Evolutionary conservation across 441 rosid species (phyloP).

Genomic region (Codiaeum variegatum): DNA sequence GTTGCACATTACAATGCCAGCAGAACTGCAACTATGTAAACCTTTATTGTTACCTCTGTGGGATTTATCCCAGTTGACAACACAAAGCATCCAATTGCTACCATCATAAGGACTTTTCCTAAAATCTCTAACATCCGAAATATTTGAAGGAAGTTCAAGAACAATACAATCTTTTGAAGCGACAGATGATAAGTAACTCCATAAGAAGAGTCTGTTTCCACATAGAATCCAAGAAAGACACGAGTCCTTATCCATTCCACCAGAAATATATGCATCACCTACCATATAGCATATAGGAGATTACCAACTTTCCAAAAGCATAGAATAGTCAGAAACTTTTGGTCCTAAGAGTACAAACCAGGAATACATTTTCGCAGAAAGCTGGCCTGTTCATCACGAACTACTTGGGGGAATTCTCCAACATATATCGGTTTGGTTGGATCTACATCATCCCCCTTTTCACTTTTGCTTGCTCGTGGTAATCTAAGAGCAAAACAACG

Average conservation of each 20-base stretch:
- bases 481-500: conserved; percentile 38
- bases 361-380: conserved; percentile 44
- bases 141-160: conserved; percentile 58
- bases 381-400: conserved; percentile 67
- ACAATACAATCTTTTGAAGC: conserved; percentile 50
- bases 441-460: conserved; percentile 48
- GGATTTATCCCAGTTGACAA: conserved; percentile 59
- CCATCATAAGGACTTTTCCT: conserved; percentile 29
- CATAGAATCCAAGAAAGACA: conserved; percentile 76
- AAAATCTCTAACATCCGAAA: conserved; percentile 30
- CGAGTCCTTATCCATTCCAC: conserved; percentile 79
- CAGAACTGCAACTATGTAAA: conserved; percentile 34
- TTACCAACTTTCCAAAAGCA: conserved; percentile 12
- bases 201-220: conserved; percentile 63
- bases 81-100: conserved; percentile 55
- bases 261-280: conserved; percentile 55
- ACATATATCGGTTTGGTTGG: conserved; percentile 81
- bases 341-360: conserved; percentile 42
- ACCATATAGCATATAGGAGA: conserved; percentile 21
- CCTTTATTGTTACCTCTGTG: conserved; percentile 31
- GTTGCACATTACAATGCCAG: conserved; percentile 62
- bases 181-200: conserved; percentile 61
- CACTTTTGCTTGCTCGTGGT: conserved; percentile 44
- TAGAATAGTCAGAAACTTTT: background rate
- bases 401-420: conserved; percentile 78